Conservation (phyloP, 2,329 filamentous ascomycete genomes). For the Diaporthe velutina region DNA sequence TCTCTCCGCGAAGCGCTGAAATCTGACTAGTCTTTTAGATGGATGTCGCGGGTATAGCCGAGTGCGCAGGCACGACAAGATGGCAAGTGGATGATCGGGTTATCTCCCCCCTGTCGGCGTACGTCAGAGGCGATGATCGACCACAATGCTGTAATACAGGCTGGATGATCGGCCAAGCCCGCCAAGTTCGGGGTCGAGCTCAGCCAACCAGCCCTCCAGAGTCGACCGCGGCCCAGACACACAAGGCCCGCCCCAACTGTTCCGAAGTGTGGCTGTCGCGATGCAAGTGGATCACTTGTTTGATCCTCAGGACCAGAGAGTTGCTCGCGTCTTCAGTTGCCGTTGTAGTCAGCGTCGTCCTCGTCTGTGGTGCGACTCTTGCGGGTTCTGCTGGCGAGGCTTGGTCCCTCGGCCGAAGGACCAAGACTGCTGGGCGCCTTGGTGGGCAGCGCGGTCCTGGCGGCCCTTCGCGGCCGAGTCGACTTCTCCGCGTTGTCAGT, state of each 20-base stretch:
- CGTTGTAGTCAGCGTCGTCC: not conserved
- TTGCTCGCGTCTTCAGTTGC: not conserved
- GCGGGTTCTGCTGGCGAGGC: conserved; percentile 13
- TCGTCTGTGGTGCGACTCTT: not conserved
- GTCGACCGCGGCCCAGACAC: not conserved
- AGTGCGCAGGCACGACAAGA: not conserved
- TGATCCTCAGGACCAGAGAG: not conserved
- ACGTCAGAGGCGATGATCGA: conserved; percentile 13
- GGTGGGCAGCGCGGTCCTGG: conserved; percentile 18
- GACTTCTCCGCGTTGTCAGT: not conserved
- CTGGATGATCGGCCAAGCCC: not conserved
- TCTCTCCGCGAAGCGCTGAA: not conserved
- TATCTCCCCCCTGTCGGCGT: not conserved
- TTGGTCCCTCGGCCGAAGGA: not conserved
- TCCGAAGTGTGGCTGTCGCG: not conserved
- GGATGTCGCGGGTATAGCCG: not conserved
- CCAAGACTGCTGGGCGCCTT: not conserved
- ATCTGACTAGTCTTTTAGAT: not conserved
- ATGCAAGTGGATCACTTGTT: not conserved
- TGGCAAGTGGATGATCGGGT: not conserved
- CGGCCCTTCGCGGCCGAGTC: not conserved
- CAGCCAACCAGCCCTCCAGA: not conserved
- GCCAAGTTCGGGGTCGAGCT: not conserved
- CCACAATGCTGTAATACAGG: not conserved
- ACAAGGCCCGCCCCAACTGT: not conserved